Evolutionary conservation across 257 asterid species (phyloP).

Genomic region (Forsythia viridissima): DNA sequence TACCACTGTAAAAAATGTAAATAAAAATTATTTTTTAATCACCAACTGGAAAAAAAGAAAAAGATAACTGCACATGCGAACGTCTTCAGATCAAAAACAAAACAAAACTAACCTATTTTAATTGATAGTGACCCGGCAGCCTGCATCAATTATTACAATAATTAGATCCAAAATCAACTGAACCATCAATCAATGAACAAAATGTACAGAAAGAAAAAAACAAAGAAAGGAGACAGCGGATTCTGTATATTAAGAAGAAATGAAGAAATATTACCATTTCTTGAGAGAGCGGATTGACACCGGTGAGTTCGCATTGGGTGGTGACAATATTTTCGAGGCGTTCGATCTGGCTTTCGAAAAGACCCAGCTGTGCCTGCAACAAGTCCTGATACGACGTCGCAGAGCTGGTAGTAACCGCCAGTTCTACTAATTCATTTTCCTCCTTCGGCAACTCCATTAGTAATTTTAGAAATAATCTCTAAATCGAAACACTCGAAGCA

Average conservation of each 20-base stretch:
- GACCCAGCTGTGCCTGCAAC: conserved; percentile 65
- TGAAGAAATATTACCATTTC: conserved; percentile 65
- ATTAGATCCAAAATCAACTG: conserved; percentile 1
- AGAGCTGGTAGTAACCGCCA: conserved; percentile 36
- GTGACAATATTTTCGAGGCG: conserved; percentile 72
- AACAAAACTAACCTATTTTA: conserved; percentile 70
- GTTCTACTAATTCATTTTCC: conserved; percentile 44
- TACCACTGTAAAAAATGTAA: too few relatives aligned
- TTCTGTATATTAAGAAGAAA: not conserved
- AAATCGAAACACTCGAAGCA: not conserved
- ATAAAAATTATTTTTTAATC: not conserved
- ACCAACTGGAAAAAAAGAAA: not conserved
- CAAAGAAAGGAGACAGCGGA: not conserved
- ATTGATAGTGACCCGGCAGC: conserved; percentile 98
- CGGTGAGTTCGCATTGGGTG: conserved; percentile 85
- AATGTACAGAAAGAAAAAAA: not conserved
- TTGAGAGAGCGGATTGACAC: conserved; percentile 95
- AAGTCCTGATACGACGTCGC: conserved; percentile 53
- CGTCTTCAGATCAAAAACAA: not conserved
- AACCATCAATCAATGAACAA: conserved; percentile 12
- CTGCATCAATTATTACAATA: conserved; percentile 46
- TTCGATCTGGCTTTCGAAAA: conserved; percentile 66
- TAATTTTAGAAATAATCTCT: not conserved
- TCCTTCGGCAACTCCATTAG: conserved; percentile 47
- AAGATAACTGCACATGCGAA: not conserved